Conservation (phyloP, 176 grass and related monocot genomes). For the Hordeum vulgare region DNA sequence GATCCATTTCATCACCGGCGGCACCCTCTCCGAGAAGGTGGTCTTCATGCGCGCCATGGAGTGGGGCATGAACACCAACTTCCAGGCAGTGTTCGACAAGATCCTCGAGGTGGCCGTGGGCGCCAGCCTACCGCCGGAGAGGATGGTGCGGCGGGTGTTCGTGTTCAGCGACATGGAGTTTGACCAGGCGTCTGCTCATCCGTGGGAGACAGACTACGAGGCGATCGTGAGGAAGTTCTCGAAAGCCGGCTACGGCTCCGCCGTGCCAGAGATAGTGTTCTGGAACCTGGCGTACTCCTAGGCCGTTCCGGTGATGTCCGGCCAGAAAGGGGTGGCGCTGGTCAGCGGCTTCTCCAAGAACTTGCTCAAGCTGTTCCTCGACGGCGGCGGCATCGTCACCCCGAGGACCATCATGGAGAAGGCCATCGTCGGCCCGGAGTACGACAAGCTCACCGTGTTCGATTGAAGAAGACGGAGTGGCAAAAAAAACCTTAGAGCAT, state of each 20-base stretch:
- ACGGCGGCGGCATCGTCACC: slow-evolving; percentile 3
- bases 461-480: not conserved
- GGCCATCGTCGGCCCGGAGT: not conserved
- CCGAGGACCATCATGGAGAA: not conserved
- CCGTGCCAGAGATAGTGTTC: not conserved
- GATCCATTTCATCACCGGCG: not conserved
- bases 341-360: not conserved
- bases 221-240: slow-evolving; percentile 42
- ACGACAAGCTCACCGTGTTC: not conserved
- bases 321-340: not conserved
- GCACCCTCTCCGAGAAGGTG: slow-evolving; percentile 16
- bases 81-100: slow-evolving; percentile 59
- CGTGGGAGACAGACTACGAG: slow-evolving; percentile 66
- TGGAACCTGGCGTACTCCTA: not conserved
- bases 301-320: not conserved
- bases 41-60: slow-evolving; percentile 31
- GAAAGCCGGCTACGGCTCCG: not conserved
- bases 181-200: slow-evolving; percentile 22
- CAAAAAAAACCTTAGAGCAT: too few species aligned
- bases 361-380: not conserved
- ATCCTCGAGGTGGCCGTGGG: slow-evolving; percentile 36
- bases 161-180: slow-evolving; percentile 80
- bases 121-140: slow-evolving; percentile 17
- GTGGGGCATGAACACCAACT: slow-evolving; percentile 44
- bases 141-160: slow-evolving; percentile 42